These are phyloP conservation scores for Tuber calosporum DNA, from an alignment of 495 filamentous ascomycete genomes.

Conservation along the genomic window DNA sequence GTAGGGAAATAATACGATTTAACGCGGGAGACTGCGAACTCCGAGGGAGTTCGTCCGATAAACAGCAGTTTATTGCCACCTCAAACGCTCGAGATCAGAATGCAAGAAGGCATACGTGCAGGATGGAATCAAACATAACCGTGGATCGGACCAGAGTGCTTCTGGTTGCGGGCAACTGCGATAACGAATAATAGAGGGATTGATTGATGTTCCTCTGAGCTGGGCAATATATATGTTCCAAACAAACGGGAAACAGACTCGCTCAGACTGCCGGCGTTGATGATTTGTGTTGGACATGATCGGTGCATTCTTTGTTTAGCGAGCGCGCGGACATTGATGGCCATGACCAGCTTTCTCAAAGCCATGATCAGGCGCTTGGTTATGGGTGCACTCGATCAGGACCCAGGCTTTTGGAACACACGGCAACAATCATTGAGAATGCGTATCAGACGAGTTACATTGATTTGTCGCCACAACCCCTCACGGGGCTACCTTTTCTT, in stretches of 20 bases:
- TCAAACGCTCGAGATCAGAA: slow-evolving; percentile 5
- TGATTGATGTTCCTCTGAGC: slow-evolving; percentile 32
- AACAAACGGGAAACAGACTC: slow-evolving; percentile 34
- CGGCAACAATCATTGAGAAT: slow-evolving; percentile 36
- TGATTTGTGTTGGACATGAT: slow-evolving; percentile 21
- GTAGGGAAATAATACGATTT: slow-evolving; percentile 18
- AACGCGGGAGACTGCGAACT: slow-evolving; percentile 23
- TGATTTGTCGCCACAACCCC: slow-evolving; percentile 36
- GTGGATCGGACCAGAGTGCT: slow-evolving; percentile 34
- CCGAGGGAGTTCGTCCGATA: slow-evolving; percentile 32
- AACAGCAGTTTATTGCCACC: slow-evolving; percentile 30
- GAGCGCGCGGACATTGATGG: slow-evolving; percentile 30
- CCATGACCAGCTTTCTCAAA: slow-evolving; percentile 29
- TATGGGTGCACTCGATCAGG: slow-evolving; percentile 34
- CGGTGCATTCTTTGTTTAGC: slow-evolving; percentile 31
- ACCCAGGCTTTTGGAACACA: slow-evolving; percentile 23
- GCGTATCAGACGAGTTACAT: slow-evolving; percentile 36
- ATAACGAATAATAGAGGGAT: slow-evolving; percentile 29
- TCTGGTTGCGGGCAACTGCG: slow-evolving; percentile 25
- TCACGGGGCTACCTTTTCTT: slow-evolving; percentile 29
- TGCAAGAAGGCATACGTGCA: slow-evolving; percentile 27
- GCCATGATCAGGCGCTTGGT: slow-evolving; percentile 31
- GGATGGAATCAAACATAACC: slow-evolving; percentile 17
- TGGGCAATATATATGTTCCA: slow-evolving; percentile 23
- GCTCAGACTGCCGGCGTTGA: slow-evolving; percentile 14